phyloP scores from a whole-genome alignment of 2,329 filamentous ascomycete species.

The Zopfia rhizophila region DNA sequence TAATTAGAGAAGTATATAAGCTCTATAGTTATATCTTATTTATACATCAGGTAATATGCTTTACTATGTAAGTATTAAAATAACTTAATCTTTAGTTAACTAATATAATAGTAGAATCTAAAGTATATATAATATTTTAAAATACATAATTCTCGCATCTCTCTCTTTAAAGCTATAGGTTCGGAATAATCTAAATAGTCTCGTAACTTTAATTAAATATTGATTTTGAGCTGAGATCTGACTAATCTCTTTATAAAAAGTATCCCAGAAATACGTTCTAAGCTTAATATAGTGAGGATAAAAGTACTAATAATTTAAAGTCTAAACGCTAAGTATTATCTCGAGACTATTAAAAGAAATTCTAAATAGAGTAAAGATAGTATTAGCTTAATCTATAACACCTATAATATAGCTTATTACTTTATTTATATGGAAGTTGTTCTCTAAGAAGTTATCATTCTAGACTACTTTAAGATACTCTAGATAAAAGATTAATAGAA shows the following conservation, averaged over 20 bases:
- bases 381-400: conserved; percentile 24
- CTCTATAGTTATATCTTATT: conserved; percentile 9
- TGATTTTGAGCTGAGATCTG: conserved; percentile 15
- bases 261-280: conserved; percentile 20
- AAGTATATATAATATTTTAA: conserved; percentile 21
- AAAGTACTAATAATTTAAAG: conserved; percentile 17
- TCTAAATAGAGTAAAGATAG: conserved; percentile 24
- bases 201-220: conserved; percentile 22
- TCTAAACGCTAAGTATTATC: conserved; percentile 20
- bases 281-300: conserved; percentile 21
- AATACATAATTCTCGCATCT: conserved; percentile 21
- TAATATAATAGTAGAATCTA: conserved; percentile 13
- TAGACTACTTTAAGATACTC: conserved; percentile 19
- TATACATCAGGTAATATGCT: conserved; percentile 5
- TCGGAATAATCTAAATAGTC: conserved; percentile 23
- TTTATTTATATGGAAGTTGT: conserved; percentile 22
- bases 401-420: conserved; percentile 26
- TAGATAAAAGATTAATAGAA: conserved; percentile 18
- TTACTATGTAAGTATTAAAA: no score
- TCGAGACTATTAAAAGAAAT: conserved; percentile 20
- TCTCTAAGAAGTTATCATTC: conserved; percentile 25
- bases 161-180: conserved; percentile 19
- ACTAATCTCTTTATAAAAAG: conserved; percentile 21
- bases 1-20: conserved; percentile 2
- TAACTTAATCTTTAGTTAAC: conserved; percentile 8